A percentile compares a stretch with the other conserved stretches of the same genome.
Evolutionary conservation across 225 moss, liverwort and hornwort genomes (phyloP).

Genomic region (Asterella californica): DNA sequence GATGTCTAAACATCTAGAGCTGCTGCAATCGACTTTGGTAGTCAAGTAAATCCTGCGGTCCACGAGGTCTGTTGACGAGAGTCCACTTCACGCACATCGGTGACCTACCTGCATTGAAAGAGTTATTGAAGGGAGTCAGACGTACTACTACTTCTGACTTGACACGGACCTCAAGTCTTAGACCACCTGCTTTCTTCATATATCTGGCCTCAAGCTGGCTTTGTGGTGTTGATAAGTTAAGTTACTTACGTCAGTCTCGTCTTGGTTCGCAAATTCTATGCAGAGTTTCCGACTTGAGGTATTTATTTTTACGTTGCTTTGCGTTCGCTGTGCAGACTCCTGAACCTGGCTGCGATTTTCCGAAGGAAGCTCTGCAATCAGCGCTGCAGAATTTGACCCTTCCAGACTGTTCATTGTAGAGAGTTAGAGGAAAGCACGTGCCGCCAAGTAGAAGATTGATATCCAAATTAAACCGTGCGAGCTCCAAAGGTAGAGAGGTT

Average conservation of each 20-base stretch:
- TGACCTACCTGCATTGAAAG: too few relatives aligned
- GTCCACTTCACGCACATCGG: too few relatives aligned
- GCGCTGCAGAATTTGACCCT: constrained; percentile 71
- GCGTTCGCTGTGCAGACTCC: constrained; percentile 52
- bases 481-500: not conserved
- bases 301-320: not conserved
- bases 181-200: too few relatives aligned
- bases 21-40: not conserved
- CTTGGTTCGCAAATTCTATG: not conserved
- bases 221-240: too few relatives aligned
- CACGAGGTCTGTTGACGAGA: too few relatives aligned
- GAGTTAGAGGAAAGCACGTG: not conserved
- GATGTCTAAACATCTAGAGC: not conserved
- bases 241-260: too few relatives aligned
- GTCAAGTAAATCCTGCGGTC: too few relatives aligned
- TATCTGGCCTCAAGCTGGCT: too few relatives aligned
- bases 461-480: not conserved
- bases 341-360: constrained; percentile 59
- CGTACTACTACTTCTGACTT: too few relatives aligned
- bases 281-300: not conserved
- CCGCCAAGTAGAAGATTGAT: not conserved
- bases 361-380: constrained; percentile 72
- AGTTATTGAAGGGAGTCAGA: too few relatives aligned
- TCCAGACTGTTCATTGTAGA: constrained; percentile 24
- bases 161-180: too few relatives aligned